These are phyloP conservation scores for Physcomitrium patens DNA, from an alignment of 225 moss, liverwort and hornwort genomes.

Conservation along the genomic window DNA sequence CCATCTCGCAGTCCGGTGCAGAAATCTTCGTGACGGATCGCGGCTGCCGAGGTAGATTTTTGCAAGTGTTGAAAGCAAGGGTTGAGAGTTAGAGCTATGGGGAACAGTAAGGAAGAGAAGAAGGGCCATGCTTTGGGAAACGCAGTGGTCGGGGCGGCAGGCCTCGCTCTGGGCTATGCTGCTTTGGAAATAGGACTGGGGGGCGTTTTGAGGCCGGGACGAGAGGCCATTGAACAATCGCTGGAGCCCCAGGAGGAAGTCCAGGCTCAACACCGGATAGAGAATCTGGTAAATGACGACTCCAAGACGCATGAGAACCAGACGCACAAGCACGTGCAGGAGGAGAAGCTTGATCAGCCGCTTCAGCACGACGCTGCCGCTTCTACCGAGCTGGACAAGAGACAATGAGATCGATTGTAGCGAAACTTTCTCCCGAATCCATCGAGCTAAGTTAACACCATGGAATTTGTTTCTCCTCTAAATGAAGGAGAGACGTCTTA, in stretches of 20 bases:
- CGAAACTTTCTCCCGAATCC: no score
- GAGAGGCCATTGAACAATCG: constrained; percentile 40
- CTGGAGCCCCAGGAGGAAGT: constrained; percentile 32
- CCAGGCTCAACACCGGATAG: constrained; percentile 10
- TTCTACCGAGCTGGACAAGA: not conserved
- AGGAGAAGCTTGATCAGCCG: constrained; percentile 9
- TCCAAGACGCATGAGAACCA: constrained; percentile 17
- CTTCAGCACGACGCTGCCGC: constrained; percentile 7
- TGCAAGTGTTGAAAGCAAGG: no score
- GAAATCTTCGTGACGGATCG: no score
- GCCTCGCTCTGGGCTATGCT: constrained; percentile 51
- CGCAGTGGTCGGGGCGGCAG: constrained; percentile 41
- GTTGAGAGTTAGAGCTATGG: constrained; percentile 19
- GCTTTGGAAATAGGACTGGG: constrained; percentile 46
- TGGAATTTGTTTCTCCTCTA: no score
- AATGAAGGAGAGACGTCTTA: no score
- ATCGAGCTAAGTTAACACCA: no score
- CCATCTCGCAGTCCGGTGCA: no score
- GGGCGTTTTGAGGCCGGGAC: constrained; percentile 38
- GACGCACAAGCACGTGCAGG: constrained; percentile 13
- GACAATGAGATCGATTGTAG: not conserved
- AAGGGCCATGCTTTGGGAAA: constrained; percentile 31
- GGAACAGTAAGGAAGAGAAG: constrained; percentile 42
- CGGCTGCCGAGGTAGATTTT: no score
- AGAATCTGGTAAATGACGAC: constrained; percentile 17